A percentile compares a stretch with the other conserved stretches of the same genome.
Evolutionary conservation across 192 early-diverging fungal genomes (phyloP).

Genomic region (Cetraspora pellucida): DNA sequence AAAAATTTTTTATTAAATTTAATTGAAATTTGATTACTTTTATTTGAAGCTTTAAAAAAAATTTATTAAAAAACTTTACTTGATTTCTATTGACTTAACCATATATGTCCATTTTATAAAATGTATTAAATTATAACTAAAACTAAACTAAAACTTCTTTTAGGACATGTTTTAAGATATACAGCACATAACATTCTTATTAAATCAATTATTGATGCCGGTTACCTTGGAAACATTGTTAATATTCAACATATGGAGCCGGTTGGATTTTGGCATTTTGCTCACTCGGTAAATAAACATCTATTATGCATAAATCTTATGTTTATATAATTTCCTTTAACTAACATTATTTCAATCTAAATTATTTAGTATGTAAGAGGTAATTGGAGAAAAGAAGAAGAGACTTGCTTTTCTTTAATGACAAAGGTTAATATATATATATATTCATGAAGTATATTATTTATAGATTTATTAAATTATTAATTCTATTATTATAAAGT

Average conservation of each 20-base stretch:
- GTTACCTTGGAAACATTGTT: constrained; percentile 59
- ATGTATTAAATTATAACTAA: not conserved
- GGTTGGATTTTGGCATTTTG: constrained; percentile 69
- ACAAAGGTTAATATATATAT: constrained; percentile 49
- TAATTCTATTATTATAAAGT: not conserved
- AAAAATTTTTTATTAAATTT: too few species aligned
- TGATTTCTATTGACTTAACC: too few species aligned
- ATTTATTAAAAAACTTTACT: too few species aligned
- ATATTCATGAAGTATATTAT: not conserved
- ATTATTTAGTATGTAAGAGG: constrained; percentile 54
- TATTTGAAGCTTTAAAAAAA: too few species aligned
- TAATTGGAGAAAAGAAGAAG: constrained; percentile 62
- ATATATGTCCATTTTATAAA: not conserved
- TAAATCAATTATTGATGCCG: constrained; percentile 56
- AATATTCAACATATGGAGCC: constrained; percentile 69
- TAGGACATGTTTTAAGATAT: constrained; percentile 62
- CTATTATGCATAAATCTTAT: not conserved
- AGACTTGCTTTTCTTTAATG: constrained; percentile 62
- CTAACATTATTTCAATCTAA: too few species aligned
- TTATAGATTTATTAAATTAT: not conserved
- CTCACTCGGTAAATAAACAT: constrained; percentile 51
- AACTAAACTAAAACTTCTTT: too few species aligned
- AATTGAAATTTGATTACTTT: too few species aligned
- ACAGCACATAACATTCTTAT: constrained; percentile 59
- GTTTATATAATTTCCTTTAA: too few species aligned